phyloP scores from a whole-genome alignment of 1,284 basidiomycete genomes.

The Ganoderma meredithae region DNA sequence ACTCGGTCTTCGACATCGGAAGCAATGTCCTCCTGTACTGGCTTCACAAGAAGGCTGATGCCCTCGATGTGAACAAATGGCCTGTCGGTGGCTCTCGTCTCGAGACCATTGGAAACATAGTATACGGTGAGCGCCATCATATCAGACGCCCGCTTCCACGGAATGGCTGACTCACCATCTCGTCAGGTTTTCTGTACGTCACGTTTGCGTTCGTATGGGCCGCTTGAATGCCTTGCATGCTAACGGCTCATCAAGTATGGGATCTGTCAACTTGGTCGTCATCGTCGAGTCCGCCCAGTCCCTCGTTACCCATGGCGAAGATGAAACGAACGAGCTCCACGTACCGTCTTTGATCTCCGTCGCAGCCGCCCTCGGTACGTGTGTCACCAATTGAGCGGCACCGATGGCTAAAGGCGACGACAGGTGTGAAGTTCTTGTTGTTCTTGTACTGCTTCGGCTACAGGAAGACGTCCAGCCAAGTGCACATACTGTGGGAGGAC shows the following conservation, averaged over 20 bases:
- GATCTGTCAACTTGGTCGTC: constrained; percentile 84
- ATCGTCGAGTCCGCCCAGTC: constrained; percentile 85
- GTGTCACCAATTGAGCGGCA: not conserved
- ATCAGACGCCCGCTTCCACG: not conserved
- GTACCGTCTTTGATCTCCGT: constrained; percentile 87
- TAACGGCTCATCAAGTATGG: constrained; percentile 66
- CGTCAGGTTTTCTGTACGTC: constrained; percentile 71
- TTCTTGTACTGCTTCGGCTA: constrained; percentile 90
- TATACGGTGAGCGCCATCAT: constrained; percentile 69
- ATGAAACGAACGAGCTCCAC: constrained; percentile 75
- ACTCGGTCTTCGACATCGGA: constrained; percentile 91
- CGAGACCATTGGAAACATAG: constrained; percentile 91
- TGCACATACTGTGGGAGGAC: constrained; percentile 94
- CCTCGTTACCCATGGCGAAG: constrained; percentile 64
- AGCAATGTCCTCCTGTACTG: constrained; percentile 89
- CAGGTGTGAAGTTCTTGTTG: constrained; percentile 85
- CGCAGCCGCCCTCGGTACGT: constrained; percentile 78
- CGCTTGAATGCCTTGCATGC: not conserved
- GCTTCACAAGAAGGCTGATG: constrained; percentile 79
- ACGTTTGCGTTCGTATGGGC: not conserved
- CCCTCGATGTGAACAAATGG: constrained; percentile 86
- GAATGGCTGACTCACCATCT: constrained; percentile 17
- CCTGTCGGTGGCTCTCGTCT: constrained; percentile 91
- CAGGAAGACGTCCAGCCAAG: constrained; percentile 85
- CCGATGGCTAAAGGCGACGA: constrained; percentile 18